Conservation (phyloP, 176 grass and related monocot genomes). For the Oryza australiensis region DNA sequence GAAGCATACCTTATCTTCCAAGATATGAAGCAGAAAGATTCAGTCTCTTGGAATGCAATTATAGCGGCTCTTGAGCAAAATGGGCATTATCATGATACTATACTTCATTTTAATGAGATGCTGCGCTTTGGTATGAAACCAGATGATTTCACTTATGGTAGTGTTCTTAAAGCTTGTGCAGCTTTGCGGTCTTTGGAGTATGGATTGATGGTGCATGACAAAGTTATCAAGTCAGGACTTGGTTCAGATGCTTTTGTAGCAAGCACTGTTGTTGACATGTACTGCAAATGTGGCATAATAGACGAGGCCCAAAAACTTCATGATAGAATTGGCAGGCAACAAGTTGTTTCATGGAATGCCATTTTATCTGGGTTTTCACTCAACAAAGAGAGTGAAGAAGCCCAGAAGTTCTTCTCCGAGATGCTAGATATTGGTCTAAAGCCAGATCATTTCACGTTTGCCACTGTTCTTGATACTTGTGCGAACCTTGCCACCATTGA, state of each 20-base stretch:
- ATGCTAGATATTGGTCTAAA: slow-evolving; percentile 65
- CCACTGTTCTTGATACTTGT: slow-evolving; percentile 74
- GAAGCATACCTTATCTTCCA: slow-evolving; percentile 68
- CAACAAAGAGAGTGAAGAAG: slow-evolving; percentile 75
- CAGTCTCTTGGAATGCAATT: slow-evolving; percentile 79
- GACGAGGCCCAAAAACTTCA: slow-evolving; percentile 79
- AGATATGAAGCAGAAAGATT: slow-evolving; percentile 73
- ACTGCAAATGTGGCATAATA: slow-evolving; percentile 81
- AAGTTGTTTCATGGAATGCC: slow-evolving; percentile 76
- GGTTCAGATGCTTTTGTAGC: slow-evolving; percentile 67
- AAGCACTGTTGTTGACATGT: slow-evolving; percentile 85
- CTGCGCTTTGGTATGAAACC: slow-evolving; percentile 63
- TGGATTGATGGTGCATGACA: slow-evolving; percentile 71
- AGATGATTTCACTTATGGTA: slow-evolving; percentile 87
- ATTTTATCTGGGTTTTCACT: slow-evolving; percentile 86
- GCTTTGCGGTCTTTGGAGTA: slow-evolving; percentile 71
- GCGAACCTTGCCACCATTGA: slow-evolving; percentile 80
- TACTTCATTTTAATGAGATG: slow-evolving; percentile 75
- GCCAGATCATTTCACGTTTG: slow-evolving; percentile 78
- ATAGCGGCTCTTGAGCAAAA: slow-evolving; percentile 86
- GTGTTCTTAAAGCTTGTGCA: slow-evolving; percentile 84
- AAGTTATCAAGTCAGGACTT: slow-evolving; percentile 83
- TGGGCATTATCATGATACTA: slow-evolving; percentile 52
- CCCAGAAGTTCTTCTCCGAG: slow-evolving; percentile 67
- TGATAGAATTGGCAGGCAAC: slow-evolving; percentile 56